phyloP scores from a whole-genome alignment of 2,329 filamentous ascomycete genomes.

The Trichoderma asperellum region DNA sequence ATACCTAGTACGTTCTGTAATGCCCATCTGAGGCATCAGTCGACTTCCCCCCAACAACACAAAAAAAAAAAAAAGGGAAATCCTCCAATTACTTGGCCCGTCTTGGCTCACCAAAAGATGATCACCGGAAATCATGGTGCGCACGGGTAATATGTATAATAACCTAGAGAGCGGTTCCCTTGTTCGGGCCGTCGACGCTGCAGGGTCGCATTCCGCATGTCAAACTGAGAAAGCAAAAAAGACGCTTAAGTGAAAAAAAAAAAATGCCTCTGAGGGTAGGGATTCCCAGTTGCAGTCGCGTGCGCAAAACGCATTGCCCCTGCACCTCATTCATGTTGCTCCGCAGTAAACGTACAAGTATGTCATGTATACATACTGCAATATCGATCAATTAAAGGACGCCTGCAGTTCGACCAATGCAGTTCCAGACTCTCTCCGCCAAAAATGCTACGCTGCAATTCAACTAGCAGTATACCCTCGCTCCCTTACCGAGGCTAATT shows the following conservation, averaged over 20 bases:
- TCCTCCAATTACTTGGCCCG: background rate
- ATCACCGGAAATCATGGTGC: background rate
- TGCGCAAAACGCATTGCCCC: background rate
- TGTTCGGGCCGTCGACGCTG: conserved; percentile 13
- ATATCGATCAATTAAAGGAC: background rate
- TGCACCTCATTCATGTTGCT: background rate
- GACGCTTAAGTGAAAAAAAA: background rate
- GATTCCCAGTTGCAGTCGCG: conserved; percentile 10
- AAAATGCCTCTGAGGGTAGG: conserved; percentile 1
- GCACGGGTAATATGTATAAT: background rate
- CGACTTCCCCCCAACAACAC: background rate
- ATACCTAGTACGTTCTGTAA: background rate
- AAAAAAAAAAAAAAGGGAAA: background rate
- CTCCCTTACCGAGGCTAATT: conserved; percentile 14
- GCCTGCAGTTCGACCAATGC: conserved; percentile 2
- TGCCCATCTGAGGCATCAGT: background rate
- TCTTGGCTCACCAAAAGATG: background rate
- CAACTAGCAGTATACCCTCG: background rate
- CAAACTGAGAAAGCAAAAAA: background rate
- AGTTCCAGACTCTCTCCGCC: background rate
- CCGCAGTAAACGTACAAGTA: conserved; percentile 1
- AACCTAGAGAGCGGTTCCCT: background rate
- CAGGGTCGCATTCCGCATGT: conserved; percentile 11
- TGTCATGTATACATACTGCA: background rate
- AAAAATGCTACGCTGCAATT: background rate